Evolutionary conservation across 441 rosid species (phyloP), one percentile per base, ranked within the genome.

Genomic region (Corymbia calophylla): DNA sequence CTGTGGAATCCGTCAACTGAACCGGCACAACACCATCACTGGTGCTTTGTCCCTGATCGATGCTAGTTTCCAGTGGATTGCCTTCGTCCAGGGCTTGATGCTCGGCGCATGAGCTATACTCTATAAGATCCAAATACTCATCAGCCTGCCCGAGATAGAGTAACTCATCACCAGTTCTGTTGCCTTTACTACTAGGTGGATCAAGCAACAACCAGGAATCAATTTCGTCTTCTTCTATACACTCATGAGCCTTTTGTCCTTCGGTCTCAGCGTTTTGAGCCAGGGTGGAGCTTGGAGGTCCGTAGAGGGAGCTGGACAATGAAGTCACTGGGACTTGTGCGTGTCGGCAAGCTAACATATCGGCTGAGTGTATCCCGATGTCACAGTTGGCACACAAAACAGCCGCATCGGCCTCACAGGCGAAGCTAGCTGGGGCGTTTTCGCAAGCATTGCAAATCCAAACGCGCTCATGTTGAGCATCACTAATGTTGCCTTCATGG

Each of bases 391-490:
- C 66, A 56, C 94, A 92, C 84, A 92, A 91, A 27, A 89, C 88
- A 25, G 93, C 94, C 58, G 92, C 92, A 91, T 91, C 93, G 35
- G 93, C 92, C 82, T 91, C 91, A 88, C 94, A 91, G 87, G 91
- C 91, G 47, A 91, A 89, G 27, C 86, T 91, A 39, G 92, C 94
- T 1, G 93, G 91, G 48, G 91, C 91, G 80, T 92, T 92, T 68
- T 91, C 89, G 31, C 94, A 93, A 11, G 87, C 88, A 16, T 86
- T 85, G 84, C 93, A 93, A 64, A 91, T 48, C 92, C 92, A 91
- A 77, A 91, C 86, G 32, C 92, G 91, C 60, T 93, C 86, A 66
- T 93, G 94, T 39, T 89, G 89, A 73, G 73, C 64, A 86, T 87
- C 89, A n/a, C 58, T 29, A 66, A 87, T 39, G 66, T 68, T 32